These are phyloP conservation scores for Euphorbia peplus DNA, from an alignment of 345 rosid species.

Conservation along the genomic window DNA sequence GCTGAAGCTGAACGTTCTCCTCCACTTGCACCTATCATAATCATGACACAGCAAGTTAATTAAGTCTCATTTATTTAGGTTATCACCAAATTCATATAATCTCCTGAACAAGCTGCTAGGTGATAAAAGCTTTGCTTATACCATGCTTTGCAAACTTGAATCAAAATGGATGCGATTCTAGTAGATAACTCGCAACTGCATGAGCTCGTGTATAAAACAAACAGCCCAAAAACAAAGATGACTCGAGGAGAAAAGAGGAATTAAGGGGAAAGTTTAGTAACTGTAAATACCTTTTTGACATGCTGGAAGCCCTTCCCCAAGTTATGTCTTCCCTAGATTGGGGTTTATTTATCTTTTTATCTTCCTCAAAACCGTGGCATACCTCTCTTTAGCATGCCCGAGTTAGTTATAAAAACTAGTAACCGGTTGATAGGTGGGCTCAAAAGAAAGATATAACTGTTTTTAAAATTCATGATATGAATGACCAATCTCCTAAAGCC, in stretches of 20 bases:
- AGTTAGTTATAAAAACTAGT: constrained; percentile 24
- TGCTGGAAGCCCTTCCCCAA: constrained; percentile 17
- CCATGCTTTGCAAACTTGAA: constrained; percentile 47
- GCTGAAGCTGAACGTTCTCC: constrained; percentile 31
- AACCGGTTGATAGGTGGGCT: constrained; percentile 16
- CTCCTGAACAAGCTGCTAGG: constrained; percentile 5
- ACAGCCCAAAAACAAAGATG: background rate
- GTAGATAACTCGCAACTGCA: constrained; percentile 16
- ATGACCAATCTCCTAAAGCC: background rate
- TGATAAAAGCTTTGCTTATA: background rate
- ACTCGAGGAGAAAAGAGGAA: background rate
- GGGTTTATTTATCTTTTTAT: constrained; percentile 17
- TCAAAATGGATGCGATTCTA: background rate
- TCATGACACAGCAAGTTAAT: constrained; percentile 15
- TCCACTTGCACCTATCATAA: constrained; percentile 47
- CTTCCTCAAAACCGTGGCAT: constrained; percentile 25
- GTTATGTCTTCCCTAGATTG: constrained; percentile 11
- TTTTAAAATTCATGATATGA: constrained; percentile 10
- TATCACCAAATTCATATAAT: constrained; percentile 8
- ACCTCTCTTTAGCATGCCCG: constrained; percentile 17
- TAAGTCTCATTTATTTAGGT: constrained; percentile 4
- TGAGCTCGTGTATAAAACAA: background rate
- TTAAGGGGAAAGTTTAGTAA: background rate
- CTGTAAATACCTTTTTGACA: constrained; percentile 14
- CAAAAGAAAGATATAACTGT: constrained; percentile 4